Base-by-base conservation (phyloP, 2,329 filamentous ascomycete genomes). In the Neonectria sp. region DNA sequence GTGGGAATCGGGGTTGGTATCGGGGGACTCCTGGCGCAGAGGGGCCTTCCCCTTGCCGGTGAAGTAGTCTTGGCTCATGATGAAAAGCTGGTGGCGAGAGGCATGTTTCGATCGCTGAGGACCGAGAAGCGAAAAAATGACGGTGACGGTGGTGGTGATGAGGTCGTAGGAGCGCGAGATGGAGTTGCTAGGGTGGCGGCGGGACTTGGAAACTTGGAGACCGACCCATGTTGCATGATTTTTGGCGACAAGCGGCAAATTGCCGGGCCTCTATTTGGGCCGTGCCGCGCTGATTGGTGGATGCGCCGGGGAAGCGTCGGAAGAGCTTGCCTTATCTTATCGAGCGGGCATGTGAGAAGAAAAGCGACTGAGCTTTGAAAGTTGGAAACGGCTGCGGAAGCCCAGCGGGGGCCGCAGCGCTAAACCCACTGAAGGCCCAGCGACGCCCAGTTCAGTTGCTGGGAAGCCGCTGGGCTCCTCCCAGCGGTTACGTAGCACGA, bases 31-130 rank as follows among this genome's bases (percentile, higher is more conserved):
- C 68, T 76, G 75, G 62, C 73, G 75, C 57, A 79, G 76, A 64
- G 80, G 81, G 75, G 79, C 76, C 79, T 88, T 88, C 73, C 86
- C 87, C 80, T 90, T 90, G 71, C 81, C 82, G 72, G 81, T 83
- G 72, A 84, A 85, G 73, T 89, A 87, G 75, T 90, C 85, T 80
- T 90, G 87, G 81, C 87, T 91, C 89, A 91, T 91, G 69, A 75
- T 84, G 77, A 74, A 73, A 67, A 64, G 56, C 53, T 69, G 68
- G 69, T 58, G 69, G 71, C 73, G 71, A 76, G 71, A 73, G 76
- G 76, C 82, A 83, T 84, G 73, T 72, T 82, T 69, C 55, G 45
- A 35, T 53, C 56, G 45, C 67, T 57, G 37, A 33, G 25, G 59
- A 60, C 55, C 48, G 51, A 55, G 69, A 69, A 73, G 59, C 49